Evolutionary conservation across 305 asterid genomes (phyloP), one percentile per base, ranked within the genome.

Genomic region (Fraxinus xanthoxyloides): DNA sequence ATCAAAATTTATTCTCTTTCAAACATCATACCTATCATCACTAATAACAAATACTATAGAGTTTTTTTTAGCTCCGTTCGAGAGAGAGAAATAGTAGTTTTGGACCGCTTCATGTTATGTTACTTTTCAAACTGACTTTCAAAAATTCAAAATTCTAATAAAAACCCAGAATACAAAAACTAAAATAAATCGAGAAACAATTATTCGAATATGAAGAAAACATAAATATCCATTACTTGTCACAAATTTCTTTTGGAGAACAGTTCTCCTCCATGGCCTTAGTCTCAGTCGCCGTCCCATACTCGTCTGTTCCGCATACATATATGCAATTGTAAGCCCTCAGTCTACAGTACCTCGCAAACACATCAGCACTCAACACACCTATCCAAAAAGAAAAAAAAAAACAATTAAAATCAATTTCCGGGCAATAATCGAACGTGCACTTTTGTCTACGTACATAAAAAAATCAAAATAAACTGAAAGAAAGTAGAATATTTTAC

Each of bases 281-380:
- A 4, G 92, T 91, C 90, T 91, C 94, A 1, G 94, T 91, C 0
- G 94, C 92, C 2, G 94, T 91, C 48, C 94, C 94, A 19, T 91
- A 91, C 84, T 91, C 92, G 78, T 91, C 94, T 48, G 94, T 91
- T 31, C 94, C 94, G 81, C 94, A 91, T 4, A 91, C 88, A 72
- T 91, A 91, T 34, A 91, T 24, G 8, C 86, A 84, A 72, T 88
- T 88, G 73, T 89, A 88, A 46, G 91, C 94, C 81, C 92, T 83
- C 59, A 79, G 82, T 76, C 99, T 91, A 88, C 97, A 94, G 80
- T 90, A 95, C 85, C 99, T 85, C 77, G 97, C 97, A 59, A 86
- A 94, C 32, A 93, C 99, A 88, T 95, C 98, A 38, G 98, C 99
- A 84, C 99, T 95, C 92, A 95, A 86, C 81, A 95, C 99, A 82